phyloP scores from a whole-genome alignment of 106 monocot genomes.

The Dendrobium officinale region DNA sequence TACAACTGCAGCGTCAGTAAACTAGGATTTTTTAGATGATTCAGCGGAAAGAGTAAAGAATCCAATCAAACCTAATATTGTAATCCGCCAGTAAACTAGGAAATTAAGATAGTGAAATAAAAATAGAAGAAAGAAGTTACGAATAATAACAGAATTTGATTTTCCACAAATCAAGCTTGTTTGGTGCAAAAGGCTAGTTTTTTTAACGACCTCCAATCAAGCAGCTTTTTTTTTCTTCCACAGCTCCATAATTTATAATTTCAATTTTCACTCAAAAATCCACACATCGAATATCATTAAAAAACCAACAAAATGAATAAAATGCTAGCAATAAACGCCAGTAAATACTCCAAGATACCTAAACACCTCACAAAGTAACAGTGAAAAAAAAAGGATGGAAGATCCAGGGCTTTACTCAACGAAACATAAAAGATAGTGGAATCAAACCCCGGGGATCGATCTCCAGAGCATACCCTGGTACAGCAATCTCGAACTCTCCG shows the following conservation, averaged over 20 bases:
- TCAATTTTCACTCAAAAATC: neutral
- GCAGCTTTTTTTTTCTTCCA: neutral
- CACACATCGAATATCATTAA: neutral
- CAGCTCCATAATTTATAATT: neutral
- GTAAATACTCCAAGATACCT: neutral
- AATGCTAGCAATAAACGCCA: neutral
- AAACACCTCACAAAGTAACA: neutral
- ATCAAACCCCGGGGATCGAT: conserved; percentile 88
- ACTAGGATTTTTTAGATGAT: no score
- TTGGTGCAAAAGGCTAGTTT: neutral
- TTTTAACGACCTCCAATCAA: neutral
- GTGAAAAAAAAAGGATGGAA: neutral
- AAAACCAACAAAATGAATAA: neutral
- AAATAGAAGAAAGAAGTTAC: no score
- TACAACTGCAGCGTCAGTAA: no score
- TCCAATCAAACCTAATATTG: no score
- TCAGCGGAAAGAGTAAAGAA: no score
- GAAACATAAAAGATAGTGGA: conserved; percentile 7
- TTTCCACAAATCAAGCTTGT: neutral
- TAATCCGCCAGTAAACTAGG: neutral
- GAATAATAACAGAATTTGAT: no score
- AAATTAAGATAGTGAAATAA: neutral
- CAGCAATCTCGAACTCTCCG: conserved; percentile 44
- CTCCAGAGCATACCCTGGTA: conserved; percentile 94
- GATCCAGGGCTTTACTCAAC: conserved; percentile 22